A percentile compares a stretch with the other conserved stretches of the same genome.
Evolutionary conservation across 768 basidiomycete genomes (phyloP).

Genomic region (Dacryopinax primogenitus): DNA sequence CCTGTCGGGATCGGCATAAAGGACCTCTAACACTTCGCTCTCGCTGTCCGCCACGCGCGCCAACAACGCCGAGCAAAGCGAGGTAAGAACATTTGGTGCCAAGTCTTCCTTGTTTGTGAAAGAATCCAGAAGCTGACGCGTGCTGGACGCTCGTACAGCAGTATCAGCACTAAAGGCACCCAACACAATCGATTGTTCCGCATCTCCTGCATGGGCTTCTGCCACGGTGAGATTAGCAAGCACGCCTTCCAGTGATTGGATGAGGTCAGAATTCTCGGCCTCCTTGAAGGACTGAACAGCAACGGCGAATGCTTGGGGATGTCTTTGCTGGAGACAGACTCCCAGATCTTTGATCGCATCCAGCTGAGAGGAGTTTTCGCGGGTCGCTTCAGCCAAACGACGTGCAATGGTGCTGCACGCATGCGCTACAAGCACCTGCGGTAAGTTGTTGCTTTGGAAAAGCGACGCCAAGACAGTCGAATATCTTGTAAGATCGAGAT

Average conservation of each 20-base stretch:
- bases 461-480: neutral
- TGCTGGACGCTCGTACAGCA: slow-evolving; percentile 45
- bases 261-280: neutral
- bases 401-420: neutral
- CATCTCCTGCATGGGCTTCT: neutral
- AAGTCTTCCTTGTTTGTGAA: slow-evolving; percentile 23
- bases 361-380: neutral
- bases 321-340: neutral
- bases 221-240: neutral
- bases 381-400: neutral
- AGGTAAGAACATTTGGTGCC: slow-evolving; percentile 20
- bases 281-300: neutral
- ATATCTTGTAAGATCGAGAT: neutral
- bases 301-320: neutral
- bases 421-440: neutral
- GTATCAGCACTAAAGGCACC: slow-evolving; percentile 52
- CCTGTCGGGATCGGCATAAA: slow-evolving; percentile 44
- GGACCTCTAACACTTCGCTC: slow-evolving; percentile 44
- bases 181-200: neutral
- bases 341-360: neutral
- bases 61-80: slow-evolving; percentile 50
- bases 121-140: slow-evolving; percentile 42
- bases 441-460: neutral
- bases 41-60: slow-evolving; percentile 58
- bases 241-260: neutral